These are phyloP conservation scores for Mortierella sp. DNA, from an alignment of 371 early-diverging fungal genomes.

Conservation along the genomic window DNA sequence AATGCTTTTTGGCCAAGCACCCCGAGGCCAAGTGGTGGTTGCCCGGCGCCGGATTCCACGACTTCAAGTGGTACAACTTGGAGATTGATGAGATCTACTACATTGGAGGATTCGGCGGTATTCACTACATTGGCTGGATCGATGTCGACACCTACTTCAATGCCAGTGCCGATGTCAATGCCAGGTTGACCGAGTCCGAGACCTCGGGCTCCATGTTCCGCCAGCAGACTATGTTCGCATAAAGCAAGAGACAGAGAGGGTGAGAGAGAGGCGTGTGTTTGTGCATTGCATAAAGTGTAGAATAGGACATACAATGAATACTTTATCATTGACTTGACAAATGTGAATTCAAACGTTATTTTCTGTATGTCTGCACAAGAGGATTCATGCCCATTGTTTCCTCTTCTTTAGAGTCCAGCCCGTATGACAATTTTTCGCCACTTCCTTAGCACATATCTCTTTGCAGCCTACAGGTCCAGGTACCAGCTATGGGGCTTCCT, in stretches of 20 bases:
- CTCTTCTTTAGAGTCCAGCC: too few relatives aligned
- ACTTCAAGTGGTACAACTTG: slow-evolving; percentile 67
- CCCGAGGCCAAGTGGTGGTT: slow-evolving; percentile 65
- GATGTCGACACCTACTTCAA: slow-evolving; percentile 39
- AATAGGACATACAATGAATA: too few relatives aligned
- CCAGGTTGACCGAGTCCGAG: slow-evolving; percentile 1
- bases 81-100: slow-evolving; percentile 66
- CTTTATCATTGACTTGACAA: too few relatives aligned
- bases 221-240: slow-evolving; percentile 2
- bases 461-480: too few relatives aligned
- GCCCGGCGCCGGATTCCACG: slow-evolving; percentile 61
- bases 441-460: too few relatives aligned
- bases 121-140: slow-evolving; percentile 58
- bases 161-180: neutral
- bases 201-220: neutral
- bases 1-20: slow-evolving; percentile 61
- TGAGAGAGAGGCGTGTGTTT: too few relatives aligned
- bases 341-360: too few relatives aligned
- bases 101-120: slow-evolving; percentile 70
- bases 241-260: neutral
- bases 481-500: too few relatives aligned
- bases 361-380: too few relatives aligned
- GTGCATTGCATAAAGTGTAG: too few relatives aligned
- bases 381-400: too few relatives aligned
- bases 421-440: too few relatives aligned